Evolutionary conservation across 306 rosid species (phyloP).

Genomic region (Vigna radiata): DNA sequence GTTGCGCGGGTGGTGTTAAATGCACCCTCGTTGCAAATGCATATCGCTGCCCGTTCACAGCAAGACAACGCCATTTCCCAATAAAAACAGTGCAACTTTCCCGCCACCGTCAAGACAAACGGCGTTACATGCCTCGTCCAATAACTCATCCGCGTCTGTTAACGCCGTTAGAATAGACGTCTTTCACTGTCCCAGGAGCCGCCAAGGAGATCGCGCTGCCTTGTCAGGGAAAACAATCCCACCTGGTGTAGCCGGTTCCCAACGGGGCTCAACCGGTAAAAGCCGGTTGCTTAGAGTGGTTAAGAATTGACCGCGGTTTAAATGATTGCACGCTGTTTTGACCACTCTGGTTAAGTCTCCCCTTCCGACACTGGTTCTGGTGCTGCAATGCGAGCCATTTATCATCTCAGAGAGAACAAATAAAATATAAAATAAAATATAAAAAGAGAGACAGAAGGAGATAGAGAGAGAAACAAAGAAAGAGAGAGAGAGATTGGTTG

Average conservation of each 20-base stretch:
- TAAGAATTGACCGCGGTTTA: slow-evolving; percentile 70
- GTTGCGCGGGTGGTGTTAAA: slow-evolving; percentile 49
- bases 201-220: slow-evolving; percentile 44
- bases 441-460: neutral
- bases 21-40: slow-evolving; percentile 47
- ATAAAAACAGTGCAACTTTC: slow-evolving; percentile 61
- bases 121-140: slow-evolving; percentile 42
- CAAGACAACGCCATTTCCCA: slow-evolving; percentile 76
- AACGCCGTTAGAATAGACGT: slow-evolving; percentile 29
- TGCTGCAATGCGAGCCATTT: slow-evolving; percentile 43
- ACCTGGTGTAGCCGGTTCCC: slow-evolving; percentile 52
- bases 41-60: slow-evolving; percentile 57
- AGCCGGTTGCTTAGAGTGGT: slow-evolving; percentile 48
- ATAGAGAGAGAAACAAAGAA: neutral
- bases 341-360: slow-evolving; percentile 62
- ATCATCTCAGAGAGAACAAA: slow-evolving; percentile 36
- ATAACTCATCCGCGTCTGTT: neutral
- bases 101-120: slow-evolving; percentile 49
- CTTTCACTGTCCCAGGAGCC: slow-evolving; percentile 37
- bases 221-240: neutral
- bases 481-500: slow-evolving; percentile 33
- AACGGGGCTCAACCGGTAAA: slow-evolving; percentile 42
- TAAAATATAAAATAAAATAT: neutral
- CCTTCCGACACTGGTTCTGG: slow-evolving; percentile 54
- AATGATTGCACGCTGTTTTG: slow-evolving; percentile 59